Conservation (phyloP, 805 yeast genomes). For the Allodekkera sacchari region DNA sequence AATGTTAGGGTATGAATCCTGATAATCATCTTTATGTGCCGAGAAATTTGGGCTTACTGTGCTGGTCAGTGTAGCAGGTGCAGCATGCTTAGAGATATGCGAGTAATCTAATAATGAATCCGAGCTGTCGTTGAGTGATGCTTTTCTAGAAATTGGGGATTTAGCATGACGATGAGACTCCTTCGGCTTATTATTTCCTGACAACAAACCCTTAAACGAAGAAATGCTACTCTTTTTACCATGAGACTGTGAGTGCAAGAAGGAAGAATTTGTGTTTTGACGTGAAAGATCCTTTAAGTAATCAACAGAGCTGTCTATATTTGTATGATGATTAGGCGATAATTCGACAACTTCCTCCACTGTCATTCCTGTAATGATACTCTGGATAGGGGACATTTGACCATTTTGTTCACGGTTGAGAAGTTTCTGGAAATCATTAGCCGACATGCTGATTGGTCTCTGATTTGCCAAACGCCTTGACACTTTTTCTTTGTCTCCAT, state of each 20-base stretch:
- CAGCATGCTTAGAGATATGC: constrained; percentile 6
- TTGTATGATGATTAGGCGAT: constrained; percentile 20
- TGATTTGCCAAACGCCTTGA: constrained; percentile 6
- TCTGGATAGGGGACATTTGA: constrained; percentile 10
- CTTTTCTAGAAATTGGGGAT: constrained; percentile 9
- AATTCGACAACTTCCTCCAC: constrained; percentile 25
- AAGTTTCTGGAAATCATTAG: constrained; percentile 14
- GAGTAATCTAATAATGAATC: constrained; percentile 17
- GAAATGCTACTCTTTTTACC: constrained; percentile 28
- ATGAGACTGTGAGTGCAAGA: constrained; percentile 9
- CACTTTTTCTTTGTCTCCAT: too few species aligned
- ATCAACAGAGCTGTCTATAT: constrained; percentile 29
- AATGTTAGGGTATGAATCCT: too few species aligned
- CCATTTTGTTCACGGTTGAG: neutral
- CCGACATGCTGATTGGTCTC: constrained; percentile 31
- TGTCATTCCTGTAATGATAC: constrained; percentile 23
- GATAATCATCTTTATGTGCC: too few species aligned
- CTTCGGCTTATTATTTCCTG: constrained; percentile 24
- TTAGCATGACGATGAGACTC: constrained; percentile 14
- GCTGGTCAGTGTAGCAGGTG: neutral
- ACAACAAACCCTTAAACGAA: constrained; percentile 25
- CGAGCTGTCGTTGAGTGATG: constrained; percentile 12
- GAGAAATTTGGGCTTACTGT: neutral
- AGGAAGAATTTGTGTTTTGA: constrained; percentile 22
- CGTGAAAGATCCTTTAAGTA: constrained; percentile 28